Evolutionary conservation across 2,329 filamentous ascomycete species (phyloP).

Genomic region (Claviceps africana): DNA sequence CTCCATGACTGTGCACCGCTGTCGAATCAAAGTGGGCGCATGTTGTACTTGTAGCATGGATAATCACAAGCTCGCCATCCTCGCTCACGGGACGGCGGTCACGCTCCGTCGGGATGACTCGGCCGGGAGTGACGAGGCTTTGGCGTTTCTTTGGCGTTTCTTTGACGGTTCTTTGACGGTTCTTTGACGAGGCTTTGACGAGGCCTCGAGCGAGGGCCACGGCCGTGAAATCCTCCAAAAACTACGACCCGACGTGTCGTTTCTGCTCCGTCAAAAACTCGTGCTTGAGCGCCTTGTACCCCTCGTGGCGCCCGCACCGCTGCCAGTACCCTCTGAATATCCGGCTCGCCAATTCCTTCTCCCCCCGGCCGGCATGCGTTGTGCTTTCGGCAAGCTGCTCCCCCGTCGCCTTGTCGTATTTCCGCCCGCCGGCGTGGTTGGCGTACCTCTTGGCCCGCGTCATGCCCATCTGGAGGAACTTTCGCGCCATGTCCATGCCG

Average conservation of each 20-base stretch:
- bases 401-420: neutral
- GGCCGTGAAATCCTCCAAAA: too few relatives aligned
- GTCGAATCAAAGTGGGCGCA: too few relatives aligned
- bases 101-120: too few relatives aligned
- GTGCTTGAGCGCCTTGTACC: neutral
- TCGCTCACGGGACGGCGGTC: too few relatives aligned
- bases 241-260: neutral
- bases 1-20: too few relatives aligned
- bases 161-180: too few relatives aligned
- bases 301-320: neutral
- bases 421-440: conserved; percentile 1
- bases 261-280: neutral
- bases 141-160: too few relatives aligned
- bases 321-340: neutral
- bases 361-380: neutral
- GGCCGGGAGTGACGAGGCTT: too few relatives aligned
- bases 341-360: neutral
- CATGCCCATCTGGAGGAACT: conserved; percentile 1
- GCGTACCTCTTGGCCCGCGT: neutral
- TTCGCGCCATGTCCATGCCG: conserved; percentile 1
- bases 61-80: too few relatives aligned
- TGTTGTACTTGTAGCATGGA: too few relatives aligned
- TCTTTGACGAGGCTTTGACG: too few relatives aligned
- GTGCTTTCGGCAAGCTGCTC: neutral
- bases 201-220: too few relatives aligned